Base-by-base conservation (phyloP, 2,329 filamentous ascomycete genomes). In the Amauroascus verrucosus region DNA sequence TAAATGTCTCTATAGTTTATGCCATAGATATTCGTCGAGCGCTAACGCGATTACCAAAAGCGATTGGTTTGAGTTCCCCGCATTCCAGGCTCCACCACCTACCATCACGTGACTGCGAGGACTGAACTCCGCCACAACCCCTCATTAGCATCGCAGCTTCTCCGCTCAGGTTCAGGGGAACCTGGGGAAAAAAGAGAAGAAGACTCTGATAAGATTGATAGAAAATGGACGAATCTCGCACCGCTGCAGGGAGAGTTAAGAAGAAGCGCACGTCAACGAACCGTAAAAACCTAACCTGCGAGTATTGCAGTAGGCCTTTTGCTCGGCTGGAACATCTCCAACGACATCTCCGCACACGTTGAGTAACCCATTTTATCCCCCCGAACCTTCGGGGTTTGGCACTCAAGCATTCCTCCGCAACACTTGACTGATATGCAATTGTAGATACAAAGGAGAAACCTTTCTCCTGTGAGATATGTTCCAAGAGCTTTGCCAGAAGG, bases 301-400 rank as follows among this genome's bases (percentile, higher is more conserved):
- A 73, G 62, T 73, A 74, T 58, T 75, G 72, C 63, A 72, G 70
- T 60, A 64, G 72, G 57, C 69, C 72, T 37, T 75, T 75, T 63
- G 72, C 72, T 53, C 70, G 72, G 48, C 61, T 75, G 57, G 72
- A 75, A 64, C 72, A 75, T 66, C 71, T 75, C 62, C 72, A 75
- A 68, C 69, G 72, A 60, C 72, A 75, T 69, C 72, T 75, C 67
- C 70, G 72, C 66, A 75, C 72, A 59, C 72, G 70, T 72, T 69
- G 68, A 70, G 69, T 68, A 65, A 64, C 65, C 65, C 65, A 48
- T 22, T 40, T 53, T 22, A 24, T 37, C 28, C 28, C 28, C 28
- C 50, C n/a, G n/a, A 48, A 33, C 16, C 51, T 24, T 33, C 32
- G 46, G 48, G 47, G 35, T 41, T 43, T 33, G 16, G 44, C 33